These are phyloP conservation scores for Globisporangium recalcitrans DNA, from an alignment of 352 stramenopile species.

Conservation along the genomic window DNA sequence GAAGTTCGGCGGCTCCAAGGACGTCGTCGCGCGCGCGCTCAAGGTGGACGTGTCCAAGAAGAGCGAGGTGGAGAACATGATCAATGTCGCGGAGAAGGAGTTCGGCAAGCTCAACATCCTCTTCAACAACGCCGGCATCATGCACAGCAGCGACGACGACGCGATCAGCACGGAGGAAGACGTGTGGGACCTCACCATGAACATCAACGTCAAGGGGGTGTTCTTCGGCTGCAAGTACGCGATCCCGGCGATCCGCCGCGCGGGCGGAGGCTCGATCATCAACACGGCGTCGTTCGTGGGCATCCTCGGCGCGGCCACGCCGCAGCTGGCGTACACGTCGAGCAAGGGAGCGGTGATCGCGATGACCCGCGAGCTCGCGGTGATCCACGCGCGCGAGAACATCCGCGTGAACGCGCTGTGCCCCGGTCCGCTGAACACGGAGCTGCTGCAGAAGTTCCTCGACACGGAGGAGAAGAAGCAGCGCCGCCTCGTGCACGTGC, in stretches of 20 bases:
- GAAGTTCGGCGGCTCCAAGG: constrained; percentile 37
- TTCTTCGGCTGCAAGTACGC: constrained; percentile 87
- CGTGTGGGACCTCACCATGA: constrained; percentile 84
- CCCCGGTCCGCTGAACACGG: constrained; percentile 80
- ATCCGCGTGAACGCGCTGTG: constrained; percentile 87
- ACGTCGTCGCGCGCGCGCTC: constrained; percentile 47
- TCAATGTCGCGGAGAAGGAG: constrained; percentile 69
- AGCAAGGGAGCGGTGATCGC: constrained; percentile 86
- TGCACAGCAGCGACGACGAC: constrained; percentile 79
- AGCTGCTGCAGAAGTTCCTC: constrained; percentile 85
- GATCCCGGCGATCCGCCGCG: constrained; percentile 73
- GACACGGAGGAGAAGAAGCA: constrained; percentile 83
- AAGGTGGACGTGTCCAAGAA: constrained; percentile 75
- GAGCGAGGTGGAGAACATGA: constrained; percentile 67
- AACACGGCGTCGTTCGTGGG: constrained; percentile 87
- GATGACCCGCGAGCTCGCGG: constrained; percentile 81
- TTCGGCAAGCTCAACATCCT: constrained; percentile 76
- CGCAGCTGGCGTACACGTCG: constrained; percentile 85
- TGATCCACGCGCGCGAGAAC: constrained; percentile 84
- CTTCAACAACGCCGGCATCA: constrained; percentile 88
- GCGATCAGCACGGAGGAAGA: constrained; percentile 69
- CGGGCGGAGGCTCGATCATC: constrained; percentile 80
- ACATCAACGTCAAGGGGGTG: constrained; percentile 88
- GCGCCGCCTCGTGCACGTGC: constrained; percentile 80
- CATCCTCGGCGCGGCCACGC: constrained; percentile 72